phyloP scores from a whole-genome alignment of 768 basidiomycete species.

The Russula virescens region DNA sequence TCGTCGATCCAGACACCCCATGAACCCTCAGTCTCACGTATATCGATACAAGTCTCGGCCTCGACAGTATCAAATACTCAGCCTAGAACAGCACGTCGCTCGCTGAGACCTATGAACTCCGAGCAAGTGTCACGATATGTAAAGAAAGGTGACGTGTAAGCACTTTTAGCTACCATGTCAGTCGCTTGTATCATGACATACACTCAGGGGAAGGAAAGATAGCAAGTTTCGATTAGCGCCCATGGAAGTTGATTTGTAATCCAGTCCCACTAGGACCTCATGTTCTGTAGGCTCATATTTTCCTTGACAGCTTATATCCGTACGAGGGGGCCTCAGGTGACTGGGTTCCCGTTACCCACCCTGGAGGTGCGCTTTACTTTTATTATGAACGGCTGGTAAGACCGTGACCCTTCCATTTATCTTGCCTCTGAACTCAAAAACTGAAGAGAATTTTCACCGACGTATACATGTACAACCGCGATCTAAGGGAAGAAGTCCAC shows the following conservation, averaged over 20 bases:
- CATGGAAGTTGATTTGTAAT: background rate
- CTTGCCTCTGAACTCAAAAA: background rate
- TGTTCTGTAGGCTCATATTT: background rate
- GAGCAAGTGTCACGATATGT: conserved; percentile 14
- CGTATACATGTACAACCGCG: conserved; percentile 14
- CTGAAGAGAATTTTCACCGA: conserved; percentile 12
- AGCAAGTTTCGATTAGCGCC: background rate
- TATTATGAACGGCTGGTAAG: conserved; percentile 1
- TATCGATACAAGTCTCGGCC: background rate
- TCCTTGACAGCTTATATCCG: background rate
- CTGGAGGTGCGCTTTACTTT: conserved; percentile 14
- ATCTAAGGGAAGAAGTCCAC: conserved; percentile 1
- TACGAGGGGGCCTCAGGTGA: background rate
- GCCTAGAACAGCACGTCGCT: background rate
- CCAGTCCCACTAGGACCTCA: background rate
- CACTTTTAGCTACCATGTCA: background rate
- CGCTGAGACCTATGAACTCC: conserved; percentile 3
- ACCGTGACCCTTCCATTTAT: background rate
- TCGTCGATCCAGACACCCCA: background rate
- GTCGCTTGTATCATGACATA: background rate
- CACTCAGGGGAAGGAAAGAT: background rate
- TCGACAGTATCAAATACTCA: background rate
- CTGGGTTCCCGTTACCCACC: conserved; percentile 3
- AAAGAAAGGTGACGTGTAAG: conserved; percentile 15
- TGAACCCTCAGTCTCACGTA: background rate